Percentiles rank a stretch among this genome's conserved stretches.
Evolutionary conservation across 2,329 filamentous ascomycete genomes (phyloP).

Genomic region (Pyrenophora tritici-repentis): DNA sequence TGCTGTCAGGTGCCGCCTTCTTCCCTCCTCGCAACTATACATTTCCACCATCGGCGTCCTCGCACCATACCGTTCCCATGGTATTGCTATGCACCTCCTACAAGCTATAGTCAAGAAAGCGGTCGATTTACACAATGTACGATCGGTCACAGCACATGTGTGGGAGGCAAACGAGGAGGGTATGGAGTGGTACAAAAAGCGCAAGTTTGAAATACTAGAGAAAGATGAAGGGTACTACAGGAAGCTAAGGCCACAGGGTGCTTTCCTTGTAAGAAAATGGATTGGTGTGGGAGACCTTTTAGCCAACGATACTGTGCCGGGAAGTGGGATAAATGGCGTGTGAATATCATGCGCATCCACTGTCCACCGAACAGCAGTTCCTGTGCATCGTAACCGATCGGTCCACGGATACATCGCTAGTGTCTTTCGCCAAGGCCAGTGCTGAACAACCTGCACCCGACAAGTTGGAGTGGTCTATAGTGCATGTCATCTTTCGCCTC

Average conservation of each 20-base stretch:
- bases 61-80: conserved; percentile 62
- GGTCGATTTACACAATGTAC: conserved; percentile 56
- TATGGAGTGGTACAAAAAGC: conserved; percentile 63
- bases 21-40: conserved; percentile 56
- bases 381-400: not conserved
- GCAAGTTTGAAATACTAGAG: conserved; percentile 60
- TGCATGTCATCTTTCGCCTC: conserved; percentile 1
- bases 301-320: conserved; percentile 6
- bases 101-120: conserved; percentile 52
- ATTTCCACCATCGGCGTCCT: conserved; percentile 65
- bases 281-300: conserved; percentile 46
- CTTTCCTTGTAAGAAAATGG: conserved; percentile 56
- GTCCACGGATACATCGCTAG: not conserved
- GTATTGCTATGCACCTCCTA: conserved; percentile 62
- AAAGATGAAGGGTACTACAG: conserved; percentile 64
- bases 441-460: not conserved
- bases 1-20: conserved; percentile 54
- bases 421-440: not conserved
- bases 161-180: conserved; percentile 67
- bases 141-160: conserved; percentile 64
- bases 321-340: conserved; percentile 3
- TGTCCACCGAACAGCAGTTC: not conserved
- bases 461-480: not conserved
- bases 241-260: conserved; percentile 60
- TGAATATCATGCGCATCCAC: not conserved